These are phyloP conservation scores for Gnomoniopsis sp. DNA, from an alignment of 2,329 filamentous ascomycete species.

Conservation along the genomic window DNA sequence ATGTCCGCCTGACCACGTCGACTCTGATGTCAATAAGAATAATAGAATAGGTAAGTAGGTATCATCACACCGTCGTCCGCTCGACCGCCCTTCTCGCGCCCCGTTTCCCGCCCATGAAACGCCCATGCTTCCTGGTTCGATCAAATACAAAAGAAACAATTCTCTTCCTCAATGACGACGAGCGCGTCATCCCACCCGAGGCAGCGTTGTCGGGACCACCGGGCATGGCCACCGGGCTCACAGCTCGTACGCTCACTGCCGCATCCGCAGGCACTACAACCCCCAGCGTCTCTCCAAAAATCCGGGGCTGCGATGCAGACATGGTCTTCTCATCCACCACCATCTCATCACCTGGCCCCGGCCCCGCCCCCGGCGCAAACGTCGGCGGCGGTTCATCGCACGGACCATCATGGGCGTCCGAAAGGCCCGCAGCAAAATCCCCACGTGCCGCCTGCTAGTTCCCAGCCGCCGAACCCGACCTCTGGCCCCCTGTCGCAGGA, in stretches of 20 bases:
- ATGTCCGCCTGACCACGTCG: too few species aligned
- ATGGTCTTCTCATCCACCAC: too few species aligned
- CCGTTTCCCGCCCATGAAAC: background rate
- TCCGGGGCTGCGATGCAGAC: too few species aligned
- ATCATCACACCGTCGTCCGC: background rate
- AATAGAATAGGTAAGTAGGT: background rate
- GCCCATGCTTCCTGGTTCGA: slow-evolving; percentile 1
- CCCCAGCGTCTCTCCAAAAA: too few species aligned
- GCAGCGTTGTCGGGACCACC: background rate
- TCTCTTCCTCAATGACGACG: background rate
- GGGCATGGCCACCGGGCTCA: background rate
- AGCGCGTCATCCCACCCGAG: background rate
- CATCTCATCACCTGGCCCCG: too few species aligned
- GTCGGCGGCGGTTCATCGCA: too few species aligned
- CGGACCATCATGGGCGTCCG: too few species aligned
- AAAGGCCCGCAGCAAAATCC: too few species aligned
- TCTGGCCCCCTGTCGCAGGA: background rate
- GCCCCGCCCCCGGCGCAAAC: too few species aligned
- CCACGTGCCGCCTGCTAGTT: background rate
- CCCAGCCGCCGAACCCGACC: background rate
- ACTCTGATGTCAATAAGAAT: background rate
- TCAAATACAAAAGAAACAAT: slow-evolving; percentile 3
- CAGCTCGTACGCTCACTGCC: background rate
- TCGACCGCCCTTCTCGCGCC: background rate
- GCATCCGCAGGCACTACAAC: background rate